Base-by-base conservation (phyloP, 192 early-diverging fungal genomes). In the Coemansia sp. region DNA sequence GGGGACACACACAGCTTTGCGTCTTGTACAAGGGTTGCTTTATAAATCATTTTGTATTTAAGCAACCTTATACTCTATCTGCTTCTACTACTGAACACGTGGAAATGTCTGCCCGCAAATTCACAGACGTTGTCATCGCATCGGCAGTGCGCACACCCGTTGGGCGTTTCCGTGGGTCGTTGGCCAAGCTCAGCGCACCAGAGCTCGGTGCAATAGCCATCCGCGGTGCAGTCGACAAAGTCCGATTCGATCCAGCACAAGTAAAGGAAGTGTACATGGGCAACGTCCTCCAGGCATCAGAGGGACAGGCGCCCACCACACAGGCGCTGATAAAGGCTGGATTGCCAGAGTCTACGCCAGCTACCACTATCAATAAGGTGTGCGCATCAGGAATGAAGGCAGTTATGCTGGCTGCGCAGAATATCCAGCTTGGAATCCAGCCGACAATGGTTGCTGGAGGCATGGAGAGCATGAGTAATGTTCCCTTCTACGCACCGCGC, bases 361-460 rank as follows among this genome's bases (percentile, higher is more conserved):
- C 94, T 18, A 95, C 95, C 4, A 96, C 97, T 55, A 89, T 98
- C 82, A 98, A 98, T 84, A 98, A 98, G 76, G 97, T 98, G 18
- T 98, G 97, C 79, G 94, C 95, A 9, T 95, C 94, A 1, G 97
- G 95, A n/a, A 87, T 97, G 89, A 98, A 98, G 85, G 90, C 96
- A 5, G 86, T 95, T 55, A 94, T 93, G 85, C 76, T 98, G 61
- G 96, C 94, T 32, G 74, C 94, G 8, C 93, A 95, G 76, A 85
- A 83, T 67, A 85, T 98, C 52, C 83, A 88, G 77, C 76, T 88
- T 25, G 96, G 94, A 19, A 78, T 83, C 25, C 87, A 92, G 67
- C 70, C 86, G 28, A 80, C 93, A 19, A 93, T 98, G 88, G 84
- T 96, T 10, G 93, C 93, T 26, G 94, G 94, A 68, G 94, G 95